Conservation (phyloP, 176 grass and related monocot species). For the Triticum dicoccoides region DNA sequence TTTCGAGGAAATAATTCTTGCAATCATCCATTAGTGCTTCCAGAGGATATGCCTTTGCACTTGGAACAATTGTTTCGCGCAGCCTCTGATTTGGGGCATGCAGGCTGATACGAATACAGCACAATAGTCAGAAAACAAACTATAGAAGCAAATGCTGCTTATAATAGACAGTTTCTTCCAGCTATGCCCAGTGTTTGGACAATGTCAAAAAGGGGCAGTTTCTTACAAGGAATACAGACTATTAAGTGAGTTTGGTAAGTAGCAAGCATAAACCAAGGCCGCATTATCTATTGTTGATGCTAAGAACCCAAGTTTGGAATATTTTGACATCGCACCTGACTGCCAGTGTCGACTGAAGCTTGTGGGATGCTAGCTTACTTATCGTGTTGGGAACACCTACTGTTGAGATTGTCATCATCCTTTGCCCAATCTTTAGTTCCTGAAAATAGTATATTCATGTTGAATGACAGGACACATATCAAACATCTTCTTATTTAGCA, state of each 20-base stretch:
- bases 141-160: background rate
- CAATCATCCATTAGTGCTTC: slow-evolving; percentile 81
- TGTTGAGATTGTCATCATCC: slow-evolving; percentile 99
- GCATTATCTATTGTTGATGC: background rate
- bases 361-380: slow-evolving; percentile 80
- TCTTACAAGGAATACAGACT: background rate
- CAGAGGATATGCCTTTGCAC: slow-evolving; percentile 88
- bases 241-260: background rate
- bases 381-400: slow-evolving; percentile 95
- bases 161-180: background rate
- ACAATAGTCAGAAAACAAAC: slow-evolving; percentile 12
- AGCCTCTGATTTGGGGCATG: slow-evolving; percentile 86
- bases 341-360: slow-evolving; percentile 92
- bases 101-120: slow-evolving; percentile 40
- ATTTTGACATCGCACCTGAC: slow-evolving; percentile 53
- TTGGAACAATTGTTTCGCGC: slow-evolving; percentile 86
- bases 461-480: background rate
- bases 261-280: background rate
- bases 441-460: background rate
- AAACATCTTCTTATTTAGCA: background rate
- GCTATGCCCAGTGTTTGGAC: background rate
- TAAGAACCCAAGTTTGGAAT: background rate
- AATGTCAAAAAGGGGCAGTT: background rate
- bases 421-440: slow-evolving; percentile 95
- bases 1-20: slow-evolving; percentile 79